phyloP scores from a whole-genome alignment of 305 asterid genomes.

The Solanum hybrid region DNA sequence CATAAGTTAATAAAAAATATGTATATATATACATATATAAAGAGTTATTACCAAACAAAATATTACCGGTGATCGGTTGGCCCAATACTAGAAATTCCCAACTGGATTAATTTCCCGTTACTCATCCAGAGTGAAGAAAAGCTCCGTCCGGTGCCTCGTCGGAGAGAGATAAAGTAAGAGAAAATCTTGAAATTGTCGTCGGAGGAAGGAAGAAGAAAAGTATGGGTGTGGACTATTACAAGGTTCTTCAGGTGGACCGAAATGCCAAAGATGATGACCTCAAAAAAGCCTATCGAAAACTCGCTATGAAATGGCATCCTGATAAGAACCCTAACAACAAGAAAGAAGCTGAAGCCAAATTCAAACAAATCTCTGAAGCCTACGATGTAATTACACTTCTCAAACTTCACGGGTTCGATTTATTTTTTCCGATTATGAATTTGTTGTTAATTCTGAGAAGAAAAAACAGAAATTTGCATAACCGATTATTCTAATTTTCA shows the following conservation, averaged over 20 bases:
- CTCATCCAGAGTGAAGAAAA: not conserved
- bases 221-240: slow-evolving; percentile 81
- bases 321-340: slow-evolving; percentile 80
- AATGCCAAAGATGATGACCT: slow-evolving; percentile 77
- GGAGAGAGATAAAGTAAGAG: not conserved
- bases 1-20: not conserved
- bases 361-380: slow-evolving; percentile 84
- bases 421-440: not conserved
- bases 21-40: too few species aligned
- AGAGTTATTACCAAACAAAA: not conserved
- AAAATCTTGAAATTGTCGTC: not conserved
- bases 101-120: not conserved
- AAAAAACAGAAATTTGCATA: not conserved
- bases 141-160: not conserved
- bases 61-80: not conserved
- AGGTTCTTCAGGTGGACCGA: slow-evolving; percentile 66
- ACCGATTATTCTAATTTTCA: not conserved
- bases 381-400: slow-evolving; percentile 45
- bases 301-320: slow-evolving; percentile 91
- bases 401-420: slow-evolving; percentile 4
- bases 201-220: not conserved
- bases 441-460: not conserved
- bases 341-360: slow-evolving; percentile 77
- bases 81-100: not conserved
- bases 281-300: slow-evolving; percentile 75